These are phyloP conservation scores for Cocos nucifera DNA, from an alignment of 176 grass and related monocot genomes.

Conservation along the genomic window DNA sequence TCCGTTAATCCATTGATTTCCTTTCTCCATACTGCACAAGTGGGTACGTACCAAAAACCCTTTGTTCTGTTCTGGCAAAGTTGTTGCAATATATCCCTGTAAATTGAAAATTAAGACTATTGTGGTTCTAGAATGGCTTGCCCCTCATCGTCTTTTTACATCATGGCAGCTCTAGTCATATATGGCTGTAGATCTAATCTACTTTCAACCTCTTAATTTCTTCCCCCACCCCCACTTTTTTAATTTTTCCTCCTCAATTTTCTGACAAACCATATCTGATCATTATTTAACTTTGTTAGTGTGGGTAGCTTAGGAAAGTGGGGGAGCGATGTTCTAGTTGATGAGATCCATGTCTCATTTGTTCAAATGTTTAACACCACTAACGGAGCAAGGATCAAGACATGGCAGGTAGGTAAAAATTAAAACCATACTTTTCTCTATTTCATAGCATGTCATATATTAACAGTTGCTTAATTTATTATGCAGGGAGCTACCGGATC, in stretches of 20 bases:
- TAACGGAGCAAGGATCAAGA: slow-evolving; percentile 59
- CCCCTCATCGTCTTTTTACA: too few species aligned
- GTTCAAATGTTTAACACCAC: slow-evolving; percentile 19
- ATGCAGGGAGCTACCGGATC: slow-evolving; percentile 24
- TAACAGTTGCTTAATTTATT: not conserved
- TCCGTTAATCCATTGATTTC: too few species aligned
- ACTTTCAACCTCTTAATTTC: too few species aligned
- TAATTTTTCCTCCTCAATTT: too few species aligned
- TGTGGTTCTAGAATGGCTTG: too few species aligned
- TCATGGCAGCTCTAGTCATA: too few species aligned
- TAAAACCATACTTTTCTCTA: not conserved
- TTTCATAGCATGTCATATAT: not conserved
- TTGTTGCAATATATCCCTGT: too few species aligned
- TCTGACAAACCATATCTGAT: too few species aligned
- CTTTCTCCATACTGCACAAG: not conserved
- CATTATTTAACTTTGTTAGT: slow-evolving; percentile 1
- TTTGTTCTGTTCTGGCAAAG: too few species aligned
- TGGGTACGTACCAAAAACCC: not conserved
- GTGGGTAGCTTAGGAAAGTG: slow-evolving; percentile 39
- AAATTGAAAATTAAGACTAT: too few species aligned
- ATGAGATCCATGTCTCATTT: slow-evolving; percentile 35
- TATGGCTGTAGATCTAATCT: too few species aligned
- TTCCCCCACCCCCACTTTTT: too few species aligned
- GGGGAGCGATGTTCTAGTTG: slow-evolving; percentile 12
- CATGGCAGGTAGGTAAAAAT: slow-evolving; percentile 28